Evolutionary conservation across 148 eudicot genomes (phyloP).

Genomic region (Nepenthes mirabilis): DNA sequence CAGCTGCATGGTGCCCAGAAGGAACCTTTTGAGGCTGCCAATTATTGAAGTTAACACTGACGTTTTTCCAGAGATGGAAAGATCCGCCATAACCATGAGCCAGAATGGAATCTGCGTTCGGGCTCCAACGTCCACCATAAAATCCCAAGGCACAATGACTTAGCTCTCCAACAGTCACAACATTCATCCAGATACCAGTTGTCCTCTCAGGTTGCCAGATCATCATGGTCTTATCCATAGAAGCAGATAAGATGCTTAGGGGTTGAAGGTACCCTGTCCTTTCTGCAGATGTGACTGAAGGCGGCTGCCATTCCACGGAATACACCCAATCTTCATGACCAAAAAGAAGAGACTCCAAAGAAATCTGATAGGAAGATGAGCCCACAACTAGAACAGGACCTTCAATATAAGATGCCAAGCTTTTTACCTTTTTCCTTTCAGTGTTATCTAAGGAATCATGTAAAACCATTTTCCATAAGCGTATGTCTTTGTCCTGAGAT

Average conservation of each 20-base stretch:
- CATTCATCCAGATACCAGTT: slow-evolving; percentile 95
- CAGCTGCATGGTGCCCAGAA: slow-evolving; percentile 77
- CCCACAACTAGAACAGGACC: slow-evolving; percentile 73
- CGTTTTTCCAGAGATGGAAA: slow-evolving; percentile 85
- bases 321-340: slow-evolving; percentile 99
- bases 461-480: slow-evolving; percentile 64
- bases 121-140: slow-evolving; percentile 94
- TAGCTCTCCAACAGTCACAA: slow-evolving; percentile 92
- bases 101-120: slow-evolving; percentile 60
- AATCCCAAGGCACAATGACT: slow-evolving; percentile 98
- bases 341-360: slow-evolving; percentile 83
- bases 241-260: slow-evolving; percentile 78
- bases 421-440: slow-evolving; percentile 26
- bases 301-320: slow-evolving; percentile 95
- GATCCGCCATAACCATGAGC: slow-evolving; percentile 99
- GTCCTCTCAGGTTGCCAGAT: slow-evolving; percentile 95
- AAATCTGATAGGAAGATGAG: slow-evolving; percentile 60
- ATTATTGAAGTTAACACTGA: slow-evolving; percentile 49
- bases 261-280: slow-evolving; percentile 38
- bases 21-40: slow-evolving; percentile 96
- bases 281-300: slow-evolving; percentile 27
- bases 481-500: slow-evolving; percentile 81
- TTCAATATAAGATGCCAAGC: slow-evolving; percentile 79
- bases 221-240: slow-evolving; percentile 99
- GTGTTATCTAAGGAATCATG: slow-evolving; percentile 26